phyloP scores from a whole-genome alignment of 306 rosid genomes.

The Cicer chorassanicum region DNA sequence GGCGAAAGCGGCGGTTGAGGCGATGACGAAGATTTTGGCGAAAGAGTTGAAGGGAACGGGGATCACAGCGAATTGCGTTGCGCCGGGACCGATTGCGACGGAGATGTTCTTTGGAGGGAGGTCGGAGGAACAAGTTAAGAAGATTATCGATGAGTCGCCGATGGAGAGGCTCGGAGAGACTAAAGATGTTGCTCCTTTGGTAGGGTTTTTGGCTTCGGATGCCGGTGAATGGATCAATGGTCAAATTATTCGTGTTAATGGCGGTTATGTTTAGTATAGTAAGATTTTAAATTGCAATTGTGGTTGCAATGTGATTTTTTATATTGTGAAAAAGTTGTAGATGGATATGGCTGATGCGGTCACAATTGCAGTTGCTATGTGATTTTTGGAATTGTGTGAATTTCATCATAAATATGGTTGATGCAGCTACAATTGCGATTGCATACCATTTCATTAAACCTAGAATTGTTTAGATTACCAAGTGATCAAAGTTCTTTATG shows the following conservation, averaged over 20 bases:
- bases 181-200: slow-evolving; percentile 54
- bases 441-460: neutral
- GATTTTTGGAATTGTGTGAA: too few relatives aligned
- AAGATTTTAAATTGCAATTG: neutral
- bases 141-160: slow-evolving; percentile 45
- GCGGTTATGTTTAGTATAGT: slow-evolving; percentile 48
- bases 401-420: too few relatives aligned
- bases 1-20: slow-evolving; percentile 67
- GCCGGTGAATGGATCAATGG: slow-evolving; percentile 61
- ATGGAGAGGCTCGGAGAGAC: slow-evolving; percentile 54
- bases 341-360: too few relatives aligned
- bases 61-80: slow-evolving; percentile 60
- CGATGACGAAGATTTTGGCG: slow-evolving; percentile 54
- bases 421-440: neutral
- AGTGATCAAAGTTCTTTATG: neutral
- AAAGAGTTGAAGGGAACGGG: slow-evolving; percentile 60
- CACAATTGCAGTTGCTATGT: too few relatives aligned
- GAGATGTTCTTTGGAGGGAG: slow-evolving; percentile 52
- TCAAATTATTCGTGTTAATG: slow-evolving; percentile 61
- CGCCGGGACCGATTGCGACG: slow-evolving; percentile 59
- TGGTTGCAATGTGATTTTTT: too few relatives aligned
- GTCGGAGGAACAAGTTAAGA: slow-evolving; percentile 49
- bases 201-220: slow-evolving; percentile 60
- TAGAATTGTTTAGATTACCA: neutral
- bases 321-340: too few relatives aligned